Base-by-base conservation (phyloP, 2,329 filamentous ascomycete species). In the Pseudogymnoascus sp. region DNA sequence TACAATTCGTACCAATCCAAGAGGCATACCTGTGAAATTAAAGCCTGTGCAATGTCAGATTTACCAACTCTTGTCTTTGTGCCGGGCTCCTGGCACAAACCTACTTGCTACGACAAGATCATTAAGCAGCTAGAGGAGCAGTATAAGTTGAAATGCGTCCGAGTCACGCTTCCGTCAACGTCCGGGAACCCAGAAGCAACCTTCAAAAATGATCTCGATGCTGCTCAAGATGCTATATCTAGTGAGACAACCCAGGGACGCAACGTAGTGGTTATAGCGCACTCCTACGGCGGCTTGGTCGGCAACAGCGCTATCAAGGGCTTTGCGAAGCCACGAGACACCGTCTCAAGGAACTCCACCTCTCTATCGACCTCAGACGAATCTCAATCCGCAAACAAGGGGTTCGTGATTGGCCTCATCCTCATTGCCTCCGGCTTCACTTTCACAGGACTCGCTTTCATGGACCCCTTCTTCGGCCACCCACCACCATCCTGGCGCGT, bases 211-310 rank as follows among this genome's bases (percentile, higher is more conserved):
- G 74, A 76, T 63, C 67, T 75, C 20, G 70, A 73, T 30, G 72
- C 66, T 3, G 71, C 74, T 15, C 72, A 72, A 35, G 67, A 65
- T 15, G 66, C 66, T 4, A 71, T 76, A 33, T 63, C 66, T 22
- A 61, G 62, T 37, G 70, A 76, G 47, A 72, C 68, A 15, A 66
- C 65, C 14, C 64, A 71, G n/a, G 73, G 73, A 2, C 68, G 68
- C 28, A 66, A 78, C 62, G 75, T 78, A 0, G 67, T 78, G 4
- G 69, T 78, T 6, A 66, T 78, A 9, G 72, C 72, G 3, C 76
- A 78, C 62, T 78, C 76, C 0, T 78, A 78, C 59, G 77, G 76
- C n/a, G 75, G 76, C 30, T 68, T 50, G 41, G 25, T 69, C 15
- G 63, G 73, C 14, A 71, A 73, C 61, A 75, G 75, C 59, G 73